Evolutionary conservation across 2,329 filamentous ascomycete genomes (phyloP).

Genomic region (Penicillium polonicum): DNA sequence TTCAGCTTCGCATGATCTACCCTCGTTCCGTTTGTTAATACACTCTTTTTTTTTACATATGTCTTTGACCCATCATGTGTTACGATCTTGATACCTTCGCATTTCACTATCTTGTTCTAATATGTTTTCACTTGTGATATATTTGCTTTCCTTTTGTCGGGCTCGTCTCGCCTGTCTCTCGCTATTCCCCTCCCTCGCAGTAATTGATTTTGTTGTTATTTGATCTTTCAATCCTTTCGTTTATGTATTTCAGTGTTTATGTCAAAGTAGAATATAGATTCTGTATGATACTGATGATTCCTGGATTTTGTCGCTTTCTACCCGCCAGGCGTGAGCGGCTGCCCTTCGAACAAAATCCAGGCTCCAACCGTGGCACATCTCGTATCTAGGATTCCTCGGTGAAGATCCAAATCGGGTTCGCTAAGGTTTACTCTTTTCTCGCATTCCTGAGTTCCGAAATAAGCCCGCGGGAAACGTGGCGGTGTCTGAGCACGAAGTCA

Average conservation of each 20-base stretch:
- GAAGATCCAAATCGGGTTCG: neutral
- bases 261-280: neutral
- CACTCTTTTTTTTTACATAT: neutral
- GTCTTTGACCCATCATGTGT: conserved; percentile 14
- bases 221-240: neutral
- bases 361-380: neutral
- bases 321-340: neutral
- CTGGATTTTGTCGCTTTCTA: neutral
- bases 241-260: neutral
- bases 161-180: neutral
- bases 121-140: conserved; percentile 1
- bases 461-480: conserved; percentile 5
- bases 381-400: neutral
- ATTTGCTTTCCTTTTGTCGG: neutral
- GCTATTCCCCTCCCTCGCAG: neutral
- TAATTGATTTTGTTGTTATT: neutral
- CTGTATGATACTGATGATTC: neutral
- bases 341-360: neutral
- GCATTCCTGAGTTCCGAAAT: conserved; percentile 4
- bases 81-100: conserved; percentile 25
- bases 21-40: neutral
- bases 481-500: conserved; percentile 1
- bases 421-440: neutral
- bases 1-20: neutral
- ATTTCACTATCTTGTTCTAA: conserved; percentile 4